A percentile compares a stretch with the other conserved stretches of the same genome.
Evolutionary conservation across 2,329 filamentous ascomycete species (phyloP).

Genomic region (Phyllosticta citribraziliensis): DNA sequence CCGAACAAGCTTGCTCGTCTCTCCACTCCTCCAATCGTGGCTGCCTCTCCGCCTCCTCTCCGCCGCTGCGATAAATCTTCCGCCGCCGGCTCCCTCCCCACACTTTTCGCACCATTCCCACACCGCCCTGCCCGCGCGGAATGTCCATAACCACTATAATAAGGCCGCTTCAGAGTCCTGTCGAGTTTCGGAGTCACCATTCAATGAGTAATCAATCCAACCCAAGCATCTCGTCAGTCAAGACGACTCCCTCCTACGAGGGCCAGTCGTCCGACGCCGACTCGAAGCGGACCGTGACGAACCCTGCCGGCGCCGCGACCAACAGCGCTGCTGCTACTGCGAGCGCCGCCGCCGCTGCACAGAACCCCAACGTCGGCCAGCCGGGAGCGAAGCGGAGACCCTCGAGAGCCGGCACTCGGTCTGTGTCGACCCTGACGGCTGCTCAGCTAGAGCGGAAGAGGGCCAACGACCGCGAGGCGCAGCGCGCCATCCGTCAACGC

Average conservation of each 20-base stretch:
- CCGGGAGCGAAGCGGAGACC: slow-evolving; percentile 36
- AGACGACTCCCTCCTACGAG: slow-evolving; percentile 28
- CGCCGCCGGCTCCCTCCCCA: slow-evolving; percentile 7
- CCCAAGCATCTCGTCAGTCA: slow-evolving; percentile 26
- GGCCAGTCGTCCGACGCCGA: slow-evolving; percentile 31
- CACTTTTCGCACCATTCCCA: slow-evolving; percentile 3
- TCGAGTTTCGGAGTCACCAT: slow-evolving; percentile 26
- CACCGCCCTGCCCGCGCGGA: slow-evolving; percentile 10
- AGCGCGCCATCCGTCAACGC: slow-evolving; percentile 48
- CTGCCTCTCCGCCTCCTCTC: slow-evolving; percentile 7
- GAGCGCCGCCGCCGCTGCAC: not conserved
- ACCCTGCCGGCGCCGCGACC: slow-evolving; percentile 11
- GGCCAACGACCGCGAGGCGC: slow-evolving; percentile 51
- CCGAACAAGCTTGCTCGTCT: not conserved
- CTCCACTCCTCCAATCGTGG: slow-evolving; percentile 6
- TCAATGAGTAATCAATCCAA: slow-evolving; percentile 24
- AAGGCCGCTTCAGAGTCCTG: slow-evolving; percentile 9
- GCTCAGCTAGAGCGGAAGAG: slow-evolving; percentile 51
- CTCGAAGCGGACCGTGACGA: slow-evolving; percentile 21
- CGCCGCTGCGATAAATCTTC: not conserved
- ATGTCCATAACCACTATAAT: slow-evolving; percentile 11
- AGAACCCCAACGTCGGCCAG: slow-evolving; percentile 4
- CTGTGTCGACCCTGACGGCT: slow-evolving; percentile 46
- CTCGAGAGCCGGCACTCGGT: slow-evolving; percentile 47
- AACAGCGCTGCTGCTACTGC: not conserved